Percentiles rank a stretch among this genome's conserved stretches.
Conservation (phyloP, 2,329 filamentous ascomycete species). For the Geoglossum cookeanum region DNA sequence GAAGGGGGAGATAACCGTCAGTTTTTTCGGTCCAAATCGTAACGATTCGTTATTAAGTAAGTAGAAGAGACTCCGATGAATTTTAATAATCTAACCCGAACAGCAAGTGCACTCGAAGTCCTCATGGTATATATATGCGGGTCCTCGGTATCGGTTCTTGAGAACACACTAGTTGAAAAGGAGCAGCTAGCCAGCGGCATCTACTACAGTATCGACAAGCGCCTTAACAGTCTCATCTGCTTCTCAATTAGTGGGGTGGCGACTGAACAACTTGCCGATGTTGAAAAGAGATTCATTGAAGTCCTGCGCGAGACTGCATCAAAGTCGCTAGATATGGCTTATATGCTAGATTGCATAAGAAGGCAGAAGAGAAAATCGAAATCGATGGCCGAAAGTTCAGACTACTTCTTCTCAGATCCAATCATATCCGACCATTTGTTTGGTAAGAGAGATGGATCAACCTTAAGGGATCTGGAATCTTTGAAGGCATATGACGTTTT, state of each 20-base stretch:
- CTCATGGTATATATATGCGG: constrained; percentile 75
- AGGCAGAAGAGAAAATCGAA: constrained; percentile 67
- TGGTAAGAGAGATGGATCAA: constrained; percentile 67
- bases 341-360: constrained; percentile 72
- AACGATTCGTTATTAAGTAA: constrained; percentile 43
- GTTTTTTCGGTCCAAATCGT: constrained; percentile 71
- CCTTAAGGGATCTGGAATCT: constrained; percentile 37
- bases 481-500: constrained; percentile 43
- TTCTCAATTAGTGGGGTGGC: constrained; percentile 74
- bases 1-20: constrained; percentile 69
- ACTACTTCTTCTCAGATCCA: constrained; percentile 62
- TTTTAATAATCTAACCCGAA: neutral
- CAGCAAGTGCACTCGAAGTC: constrained; percentile 52
- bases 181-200: constrained; percentile 82
- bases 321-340: constrained; percentile 72
- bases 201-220: constrained; percentile 56
- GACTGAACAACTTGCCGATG: constrained; percentile 64
- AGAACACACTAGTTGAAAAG: constrained; percentile 82
- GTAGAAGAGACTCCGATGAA: constrained; percentile 8
- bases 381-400: constrained; percentile 63
- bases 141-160: constrained; percentile 78
- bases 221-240: constrained; percentile 68
- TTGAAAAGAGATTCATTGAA: constrained; percentile 70
- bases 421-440: constrained; percentile 90
- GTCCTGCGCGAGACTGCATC: constrained; percentile 63